A percentile compares a stretch with the other conserved stretches of the same genome.
Conservation (phyloP, 1,139 yeast genomes). For the Pichia sp. region DNA sequence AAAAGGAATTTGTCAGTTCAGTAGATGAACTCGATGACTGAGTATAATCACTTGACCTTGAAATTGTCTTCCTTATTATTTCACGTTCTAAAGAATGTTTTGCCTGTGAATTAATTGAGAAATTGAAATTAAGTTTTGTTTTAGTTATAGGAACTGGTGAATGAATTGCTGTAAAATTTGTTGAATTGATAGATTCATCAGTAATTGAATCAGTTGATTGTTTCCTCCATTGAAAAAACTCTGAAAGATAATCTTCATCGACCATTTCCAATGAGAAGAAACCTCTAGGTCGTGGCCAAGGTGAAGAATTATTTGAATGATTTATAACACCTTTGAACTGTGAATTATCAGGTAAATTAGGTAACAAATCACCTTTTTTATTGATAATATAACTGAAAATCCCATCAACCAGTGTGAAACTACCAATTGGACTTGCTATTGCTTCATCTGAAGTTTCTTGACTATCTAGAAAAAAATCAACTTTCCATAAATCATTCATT, state of each 20-base stretch:
- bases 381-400: constrained; percentile 17
- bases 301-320: constrained; percentile 15
- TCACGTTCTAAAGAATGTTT: background rate
- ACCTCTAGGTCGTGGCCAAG: constrained; percentile 30
- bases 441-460: constrained; percentile 24
- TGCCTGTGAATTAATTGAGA: background rate
- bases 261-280: constrained; percentile 18
- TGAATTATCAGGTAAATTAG: constrained; percentile 2
- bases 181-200: background rate
- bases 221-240: constrained; percentile 5
- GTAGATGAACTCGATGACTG: constrained; percentile 5
- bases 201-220: background rate
- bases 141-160: background rate
- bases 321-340: constrained; percentile 22
- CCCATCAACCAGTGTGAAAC: constrained; percentile 19
- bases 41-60: constrained; percentile 4
- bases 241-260: constrained; percentile 10
- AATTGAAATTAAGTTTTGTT: background rate
- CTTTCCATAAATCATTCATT: constrained; percentile 41
- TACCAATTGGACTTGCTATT: constrained; percentile 26
- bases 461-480: constrained; percentile 33
- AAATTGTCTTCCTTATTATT: constrained; percentile 2
- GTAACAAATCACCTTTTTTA: constrained; percentile 9
- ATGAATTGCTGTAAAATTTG: background rate
- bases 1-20: constrained; percentile 9